Percentiles rank a stretch among this genome's conserved stretches.
Evolutionary conservation across 352 stramenopile species (phyloP).

Genomic region (Pythium folliculosum): DNA sequence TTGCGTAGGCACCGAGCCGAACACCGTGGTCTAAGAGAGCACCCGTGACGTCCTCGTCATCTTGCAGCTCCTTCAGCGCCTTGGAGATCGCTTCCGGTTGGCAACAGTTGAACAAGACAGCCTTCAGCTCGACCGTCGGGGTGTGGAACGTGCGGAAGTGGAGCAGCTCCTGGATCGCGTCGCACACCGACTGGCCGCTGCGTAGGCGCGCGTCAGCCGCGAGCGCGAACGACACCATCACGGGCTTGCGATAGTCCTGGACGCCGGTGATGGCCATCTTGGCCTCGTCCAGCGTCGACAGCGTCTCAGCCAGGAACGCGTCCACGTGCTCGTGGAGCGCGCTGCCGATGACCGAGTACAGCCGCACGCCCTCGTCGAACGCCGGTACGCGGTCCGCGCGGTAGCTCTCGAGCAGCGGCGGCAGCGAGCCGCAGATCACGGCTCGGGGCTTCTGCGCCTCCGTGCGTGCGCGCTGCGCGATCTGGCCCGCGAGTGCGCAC

Average conservation of each 20-base stretch:
- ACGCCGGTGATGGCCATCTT: conserved; percentile 82
- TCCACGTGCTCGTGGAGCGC: conserved; percentile 75
- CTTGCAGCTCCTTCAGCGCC: conserved; percentile 59
- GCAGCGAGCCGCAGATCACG: conserved; percentile 81
- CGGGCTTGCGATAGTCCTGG: conserved; percentile 35
- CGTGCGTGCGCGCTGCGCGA: conserved; percentile 37
- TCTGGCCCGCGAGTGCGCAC: conserved; percentile 47
- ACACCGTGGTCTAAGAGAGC: conserved; percentile 28
- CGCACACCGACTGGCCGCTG: conserved; percentile 62
- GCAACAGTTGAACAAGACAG: conserved; percentile 90
- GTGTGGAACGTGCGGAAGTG: conserved; percentile 29
- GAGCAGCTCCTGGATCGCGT: conserved; percentile 46
- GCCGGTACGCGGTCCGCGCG: conserved; percentile 76
- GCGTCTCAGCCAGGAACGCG: conserved; percentile 85
- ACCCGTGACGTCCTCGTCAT: conserved; percentile 21
- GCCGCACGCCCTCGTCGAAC: conserved; percentile 62
- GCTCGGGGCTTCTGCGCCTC: conserved; percentile 19
- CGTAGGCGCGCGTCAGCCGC: conserved; percentile 60
- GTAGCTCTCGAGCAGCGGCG: conserved; percentile 89
- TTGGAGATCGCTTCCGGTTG: conserved; percentile 84
- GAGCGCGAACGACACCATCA: conserved; percentile 89
- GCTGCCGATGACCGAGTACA: conserved; percentile 71
- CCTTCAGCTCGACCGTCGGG: conserved; percentile 38
- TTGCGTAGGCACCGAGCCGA: conserved; percentile 85
- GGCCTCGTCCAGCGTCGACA: conserved; percentile 84